These are phyloP conservation scores for Trichoderma sp. DNA, from an alignment of 2,329 filamentous ascomycete genomes.

Conservation along the genomic window DNA sequence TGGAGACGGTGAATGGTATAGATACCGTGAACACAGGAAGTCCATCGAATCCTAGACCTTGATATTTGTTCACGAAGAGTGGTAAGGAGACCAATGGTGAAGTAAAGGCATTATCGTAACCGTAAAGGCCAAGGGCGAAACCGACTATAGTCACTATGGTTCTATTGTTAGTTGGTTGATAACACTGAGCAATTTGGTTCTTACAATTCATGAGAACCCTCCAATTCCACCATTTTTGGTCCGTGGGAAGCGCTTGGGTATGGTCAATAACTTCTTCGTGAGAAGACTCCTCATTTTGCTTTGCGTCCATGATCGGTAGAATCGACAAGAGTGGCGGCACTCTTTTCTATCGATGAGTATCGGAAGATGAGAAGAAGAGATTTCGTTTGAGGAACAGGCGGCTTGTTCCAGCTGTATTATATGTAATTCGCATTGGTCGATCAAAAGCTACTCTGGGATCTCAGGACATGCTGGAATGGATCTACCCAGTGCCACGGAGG, in stretches of 20 bases:
- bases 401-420: not conserved
- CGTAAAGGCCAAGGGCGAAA: not conserved
- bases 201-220: not conserved
- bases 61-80: not conserved
- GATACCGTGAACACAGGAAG: not conserved
- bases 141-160: not conserved
- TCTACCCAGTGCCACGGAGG: not conserved
- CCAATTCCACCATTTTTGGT: not conserved
- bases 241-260: not conserved
- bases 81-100: not conserved
- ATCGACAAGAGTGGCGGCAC: not conserved
- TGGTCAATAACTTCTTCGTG: not conserved
- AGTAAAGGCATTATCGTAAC: not conserved
- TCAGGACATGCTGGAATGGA: not conserved
- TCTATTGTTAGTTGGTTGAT: not conserved
- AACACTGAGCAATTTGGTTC: not conserved
- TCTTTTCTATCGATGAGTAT: not conserved
- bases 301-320: not conserved
- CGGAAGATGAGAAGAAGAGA: not conserved
- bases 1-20: not conserved
- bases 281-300: not conserved
- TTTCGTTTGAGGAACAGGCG: not conserved
- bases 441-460: not conserved
- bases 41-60: not conserved
- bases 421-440: not conserved